Base-by-base conservation (phyloP, 176 grass and related monocot species). In the Echinochloa phyllopogon region DNA sequence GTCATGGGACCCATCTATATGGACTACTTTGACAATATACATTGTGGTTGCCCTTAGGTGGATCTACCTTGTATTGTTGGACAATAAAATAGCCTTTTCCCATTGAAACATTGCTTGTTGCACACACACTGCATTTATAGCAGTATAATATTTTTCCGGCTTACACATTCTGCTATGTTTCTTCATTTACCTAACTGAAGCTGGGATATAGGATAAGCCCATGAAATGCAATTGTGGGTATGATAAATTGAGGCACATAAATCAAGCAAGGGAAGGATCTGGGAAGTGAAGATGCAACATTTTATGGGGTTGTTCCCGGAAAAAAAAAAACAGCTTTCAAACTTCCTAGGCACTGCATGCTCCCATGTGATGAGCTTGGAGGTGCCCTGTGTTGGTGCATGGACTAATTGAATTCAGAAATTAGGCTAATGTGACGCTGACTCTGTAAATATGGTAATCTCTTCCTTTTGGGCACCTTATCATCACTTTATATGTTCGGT, bases 401-500 rank as follows among this genome's bases (percentile, higher is more conserved):
- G 2, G 3, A 36, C 12, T 69, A 69, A 69, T 55, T 69, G 2
- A 52, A 69, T 56, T 42, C 8, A 17, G 10, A 21, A 18, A 41
- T 42, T 1, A 18, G 50, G n/a, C 8, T 55, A 53, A 21, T 81
- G 29, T 21, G 27, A 4, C 41, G 4, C 10, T 65, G 38, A 74
- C 57, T 51, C 4, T 83, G 24, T 56, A 67, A 55, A 62, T 81
- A 18, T 53, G 38, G 6, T 15, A 51, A 2, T 41, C 53, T 52
- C 29, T 72, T 23, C 18, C 48, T 53, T 66, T 27, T 18, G 58
- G 61, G 44, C 20, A 9, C 42, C 56, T 50, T 57, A 76, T 77
- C 63, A 62, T 60, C 41, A 59, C 12, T 76, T 74, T 27, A 58
- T 75, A 50, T 76, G 21, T 67, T 78, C 75, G 69, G 74, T 77